Evolutionary conservation across 306 rosid species (phyloP).

Genomic region (Oxytropis ochrocephala): DNA sequence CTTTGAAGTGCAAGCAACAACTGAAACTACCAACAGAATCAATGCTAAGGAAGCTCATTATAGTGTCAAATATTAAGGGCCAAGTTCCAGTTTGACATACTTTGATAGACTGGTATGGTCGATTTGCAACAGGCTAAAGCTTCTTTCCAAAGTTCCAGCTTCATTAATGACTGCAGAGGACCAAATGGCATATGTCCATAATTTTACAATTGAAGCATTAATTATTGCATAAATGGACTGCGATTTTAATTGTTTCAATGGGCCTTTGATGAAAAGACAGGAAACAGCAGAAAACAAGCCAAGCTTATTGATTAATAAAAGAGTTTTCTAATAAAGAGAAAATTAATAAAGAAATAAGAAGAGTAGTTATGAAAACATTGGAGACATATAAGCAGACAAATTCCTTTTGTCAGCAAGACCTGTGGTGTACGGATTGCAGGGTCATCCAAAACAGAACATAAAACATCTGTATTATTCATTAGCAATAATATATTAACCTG

Average conservation of each 20-base stretch:
- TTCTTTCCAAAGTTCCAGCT: conserved; percentile 70
- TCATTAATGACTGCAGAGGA: conserved; percentile 67
- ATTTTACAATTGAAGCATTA: conserved; percentile 2
- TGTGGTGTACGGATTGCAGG: neutral
- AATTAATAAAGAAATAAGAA: neutral
- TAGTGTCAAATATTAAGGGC: conserved; percentile 4
- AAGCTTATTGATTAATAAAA: neutral
- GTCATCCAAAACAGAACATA: neutral
- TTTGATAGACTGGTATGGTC: conserved; percentile 80
- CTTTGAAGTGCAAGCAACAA: conserved; percentile 7
- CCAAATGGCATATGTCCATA: neutral
- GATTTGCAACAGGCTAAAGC: conserved; percentile 78
- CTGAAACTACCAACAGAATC: neutral
- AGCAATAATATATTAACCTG: neutral
- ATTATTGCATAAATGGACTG: conserved; percentile 7
- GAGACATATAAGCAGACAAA: neutral
- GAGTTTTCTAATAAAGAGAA: neutral
- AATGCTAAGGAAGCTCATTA: neutral
- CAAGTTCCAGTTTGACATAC: conserved; percentile 39
- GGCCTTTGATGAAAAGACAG: neutral
- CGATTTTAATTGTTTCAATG: neutral
- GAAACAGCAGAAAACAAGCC: neutral
- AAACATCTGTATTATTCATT: neutral
- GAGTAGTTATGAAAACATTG: neutral
- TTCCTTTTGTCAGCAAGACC: neutral